phyloP scores from a whole-genome alignment of 2,329 filamentous ascomycete genomes.

The Pseudophaeomoniella oleicola region DNA sequence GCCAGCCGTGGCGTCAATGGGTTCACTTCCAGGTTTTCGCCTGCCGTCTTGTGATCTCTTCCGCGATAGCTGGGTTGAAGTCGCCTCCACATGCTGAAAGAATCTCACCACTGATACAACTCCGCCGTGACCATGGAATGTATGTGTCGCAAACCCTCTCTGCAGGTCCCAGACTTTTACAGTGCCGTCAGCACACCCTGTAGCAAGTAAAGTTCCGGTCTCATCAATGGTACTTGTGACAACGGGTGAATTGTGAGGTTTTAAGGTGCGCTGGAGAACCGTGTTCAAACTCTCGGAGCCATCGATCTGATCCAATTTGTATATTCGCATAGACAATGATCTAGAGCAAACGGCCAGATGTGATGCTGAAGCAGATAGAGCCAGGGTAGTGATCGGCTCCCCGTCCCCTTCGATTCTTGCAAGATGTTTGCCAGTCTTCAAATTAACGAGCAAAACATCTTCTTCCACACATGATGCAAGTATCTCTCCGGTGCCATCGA shows the following conservation, averaged over 20 bases:
- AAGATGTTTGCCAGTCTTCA: slow-evolving; percentile 68
- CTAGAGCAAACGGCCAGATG: slow-evolving; percentile 85
- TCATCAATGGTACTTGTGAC: slow-evolving; percentile 72
- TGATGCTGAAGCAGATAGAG: slow-evolving; percentile 71
- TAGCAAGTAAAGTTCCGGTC: slow-evolving; percentile 80
- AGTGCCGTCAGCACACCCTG: slow-evolving; percentile 79
- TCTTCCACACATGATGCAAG: slow-evolving; percentile 74
- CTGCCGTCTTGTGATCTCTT: slow-evolving; percentile 17
- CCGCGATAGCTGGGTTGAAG: slow-evolving; percentile 22
- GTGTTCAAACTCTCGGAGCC: slow-evolving; percentile 45
- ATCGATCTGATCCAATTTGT: slow-evolving; percentile 49
- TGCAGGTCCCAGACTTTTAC: slow-evolving; percentile 96
- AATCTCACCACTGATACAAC: slow-evolving; percentile 84
- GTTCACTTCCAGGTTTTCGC: slow-evolving; percentile 13
- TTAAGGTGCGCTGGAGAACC: slow-evolving; percentile 63
- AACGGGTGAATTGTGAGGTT: slow-evolving; percentile 81
- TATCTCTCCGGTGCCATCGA: slow-evolving; percentile 68
- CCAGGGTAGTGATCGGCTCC: slow-evolving; percentile 30
- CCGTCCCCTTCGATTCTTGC: slow-evolving; percentile 79
- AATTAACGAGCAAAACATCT: slow-evolving; percentile 75
- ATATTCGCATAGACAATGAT: slow-evolving; percentile 92
- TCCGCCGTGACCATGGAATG: slow-evolving; percentile 83
- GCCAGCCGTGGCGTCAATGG: slow-evolving; percentile 34
- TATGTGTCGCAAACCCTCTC: slow-evolving; percentile 84
- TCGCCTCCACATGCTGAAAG: slow-evolving; percentile 46